Evolutionary conservation across 768 basidiomycete genomes (phyloP), one percentile per base, ranked within the genome.

Genomic region (Phanerodontia chrysosporium): DNA sequence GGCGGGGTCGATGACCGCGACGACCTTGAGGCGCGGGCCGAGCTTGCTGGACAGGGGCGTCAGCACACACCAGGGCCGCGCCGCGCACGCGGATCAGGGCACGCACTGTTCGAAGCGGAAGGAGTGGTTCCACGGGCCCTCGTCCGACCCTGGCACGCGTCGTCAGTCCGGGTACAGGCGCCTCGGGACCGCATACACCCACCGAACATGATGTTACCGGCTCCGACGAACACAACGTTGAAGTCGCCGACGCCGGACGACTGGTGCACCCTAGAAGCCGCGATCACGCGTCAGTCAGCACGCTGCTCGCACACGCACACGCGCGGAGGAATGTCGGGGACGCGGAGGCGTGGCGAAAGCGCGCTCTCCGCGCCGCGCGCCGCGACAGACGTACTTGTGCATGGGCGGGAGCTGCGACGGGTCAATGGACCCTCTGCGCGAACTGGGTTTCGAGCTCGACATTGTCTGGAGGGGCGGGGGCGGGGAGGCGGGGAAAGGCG

Each of bases 181-280:
- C 29, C 39, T 13, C 12, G 18, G 18, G 45, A 22, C 28, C 39
- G 51, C 36, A 29, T 22, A 27, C 12, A 45, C 75, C 57, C 55
- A 85, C 95, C 95, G 70, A 98, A 98, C 94, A 97, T 97, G 76
- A 98, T 95, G 76, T 97, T 96, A 16, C 95, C 95, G 28, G 95
- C 95, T 52, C 95, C 95, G 65, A 98, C 79, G 74, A 96, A 95
- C 71, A 96, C 85, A 55, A 98, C 87, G 72, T 97, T 96, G 81
- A 97, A 97, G 68, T 87, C 80, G 64, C 89, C 83, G 49, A 83
- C 73, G 16, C 85, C 49, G 52, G 52, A 7, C 32, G 51, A 55
- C 24, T 52, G 39, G 53, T 59, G 64, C 61, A 49, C 51, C 30
- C 45, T 45, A 56, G 22, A 53, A 46, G 53, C 49, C 57, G 3